Evolutionary conservation across 768 basidiomycete species (phyloP).

Genomic region (Lentinus tigrinus): DNA sequence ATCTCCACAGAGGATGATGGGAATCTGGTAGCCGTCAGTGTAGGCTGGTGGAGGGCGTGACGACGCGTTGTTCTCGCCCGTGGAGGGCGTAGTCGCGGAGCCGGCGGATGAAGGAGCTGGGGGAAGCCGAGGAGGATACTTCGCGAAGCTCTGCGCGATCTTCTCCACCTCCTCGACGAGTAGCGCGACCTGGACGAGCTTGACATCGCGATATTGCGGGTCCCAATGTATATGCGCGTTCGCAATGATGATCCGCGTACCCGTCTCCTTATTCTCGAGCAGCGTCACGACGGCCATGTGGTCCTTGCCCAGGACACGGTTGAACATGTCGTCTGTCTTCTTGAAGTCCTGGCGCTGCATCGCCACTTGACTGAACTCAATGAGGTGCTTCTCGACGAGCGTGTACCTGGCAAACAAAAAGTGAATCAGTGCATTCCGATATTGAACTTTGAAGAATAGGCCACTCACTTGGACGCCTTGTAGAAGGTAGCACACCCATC

Average conservation of each 20-base stretch:
- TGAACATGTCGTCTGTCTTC: constrained; percentile 99
- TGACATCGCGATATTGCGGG: constrained; percentile 89
- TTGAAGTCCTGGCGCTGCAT: constrained; percentile 93
- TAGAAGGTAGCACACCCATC: constrained; percentile 98
- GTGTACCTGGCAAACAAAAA: constrained; percentile 52
- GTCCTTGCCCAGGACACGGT: constrained; percentile 93
- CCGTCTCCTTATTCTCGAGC: constrained; percentile 84
- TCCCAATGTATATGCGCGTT: constrained; percentile 96
- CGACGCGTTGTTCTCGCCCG: constrained; percentile 29
- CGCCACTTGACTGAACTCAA: constrained; percentile 92
- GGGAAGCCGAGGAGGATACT: constrained; percentile 68
- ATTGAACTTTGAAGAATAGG: neutral
- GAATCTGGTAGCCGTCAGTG: constrained; percentile 84
- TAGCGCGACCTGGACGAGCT: constrained; percentile 93
- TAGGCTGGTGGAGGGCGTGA: constrained; percentile 66
- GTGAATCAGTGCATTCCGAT: neutral
- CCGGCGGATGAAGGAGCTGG: constrained; percentile 33
- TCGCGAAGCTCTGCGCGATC: constrained; percentile 80
- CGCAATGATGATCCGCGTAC: constrained; percentile 83
- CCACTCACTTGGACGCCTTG: constrained; percentile 79
- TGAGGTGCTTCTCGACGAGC: constrained; percentile 88
- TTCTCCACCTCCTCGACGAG: constrained; percentile 92
- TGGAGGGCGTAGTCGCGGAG: constrained; percentile 29
- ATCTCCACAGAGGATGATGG: constrained; percentile 90
- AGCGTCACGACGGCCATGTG: constrained; percentile 87